Evolutionary conservation across 306 rosid species (phyloP), one percentile per base, ranked within the genome.

Genomic region (Cicer arietinum): DNA sequence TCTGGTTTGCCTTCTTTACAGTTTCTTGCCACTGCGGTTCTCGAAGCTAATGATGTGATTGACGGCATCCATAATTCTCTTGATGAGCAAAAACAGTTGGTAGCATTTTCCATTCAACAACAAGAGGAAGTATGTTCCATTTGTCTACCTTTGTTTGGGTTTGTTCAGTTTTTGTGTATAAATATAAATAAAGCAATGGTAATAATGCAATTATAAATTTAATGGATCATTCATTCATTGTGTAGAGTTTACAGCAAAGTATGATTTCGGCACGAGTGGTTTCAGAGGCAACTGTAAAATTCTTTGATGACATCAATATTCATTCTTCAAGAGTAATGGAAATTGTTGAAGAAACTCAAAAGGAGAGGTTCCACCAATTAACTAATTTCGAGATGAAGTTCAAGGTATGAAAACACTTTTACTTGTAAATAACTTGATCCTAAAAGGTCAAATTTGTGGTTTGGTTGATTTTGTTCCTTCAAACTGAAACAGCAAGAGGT

Each of bases 341-440:
- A 63, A 75, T 81, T 77, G 72, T 90, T 69, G 92, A 94, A 77
- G 88, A 90, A 82, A 86, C 79, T 71, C 89, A 91, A 37, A 74
- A 56, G 61, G 87, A 85, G 76, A 86, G 89, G 83, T 74, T 66
- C 64, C 25, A 82, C 75, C 89, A 86, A 71, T 81, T 94, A 44
- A 75, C 73, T 45, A 81, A 85, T 46, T 90, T 91, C 81, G 97
- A 90, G 88, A 89, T 79, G 86, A 84, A 48, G 83, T 94, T 94
- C 70, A 87, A 88, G 98, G 98, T 91, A 82, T 45, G 77, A 1
- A n/a, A 60, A 44, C 7, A 12, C 22, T 42, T 39, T 13, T 17
- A 18, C 16, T 35, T 54, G 10, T 2, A 39, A 51, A 12, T 1
- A 39, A 51, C 43, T 67, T 54, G 47, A 69, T 53, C 61, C 43